Evolutionary conservation across 176 grass and related monocot genomes (phyloP), one percentile per base, ranked within the genome.

Genomic region (Cymbopogon citratus): DNA sequence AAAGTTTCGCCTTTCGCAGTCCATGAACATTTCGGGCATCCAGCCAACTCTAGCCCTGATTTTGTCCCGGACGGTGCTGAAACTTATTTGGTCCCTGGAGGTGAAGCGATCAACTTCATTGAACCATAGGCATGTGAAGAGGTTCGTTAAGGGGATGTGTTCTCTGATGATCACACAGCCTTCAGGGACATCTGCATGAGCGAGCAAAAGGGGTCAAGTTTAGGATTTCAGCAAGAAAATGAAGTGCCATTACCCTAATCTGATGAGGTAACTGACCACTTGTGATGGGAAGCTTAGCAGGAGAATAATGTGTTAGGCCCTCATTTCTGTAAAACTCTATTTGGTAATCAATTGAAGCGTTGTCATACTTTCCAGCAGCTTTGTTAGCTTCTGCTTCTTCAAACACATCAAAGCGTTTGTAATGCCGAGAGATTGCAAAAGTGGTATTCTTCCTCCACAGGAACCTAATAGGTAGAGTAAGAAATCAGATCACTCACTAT

Each of bases 91-190:
- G 81, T 99, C 97, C 45, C 93, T 93, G 59, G 97, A 80, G 38
- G 93, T 99, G 89, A 99, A 99, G 57, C 89, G 90, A 52, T 99
- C 97, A 33, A 96, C 93, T 91, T 99, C 97, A 71, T 99, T 96
- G 93, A 99, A 99, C 97, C 97, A 99, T 26, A 99, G 87, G 77
- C 97, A 99, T 34, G 97, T 99, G 91, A 96, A 99, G 69, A 99
- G 85, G 73, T 99, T 93, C 5, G 91, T 93, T 31, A 99, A 90
- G 57, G 91, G 93, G 45, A 90, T 89, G 59, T 99, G 97, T 81
- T 99, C 97, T 92, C 84, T 95, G 72, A 99, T 93, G 84, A 99
- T 96, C 77, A 99, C 97, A 85, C 97, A 99, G 34, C 97, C 97
- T 93, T 99, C 97, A 25, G 97, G 97, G 71, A 99, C 93, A 68